Evolutionary conservation across 2,329 filamentous ascomycete genomes (phyloP).

Genomic region (Mycogone perniciosa): DNA sequence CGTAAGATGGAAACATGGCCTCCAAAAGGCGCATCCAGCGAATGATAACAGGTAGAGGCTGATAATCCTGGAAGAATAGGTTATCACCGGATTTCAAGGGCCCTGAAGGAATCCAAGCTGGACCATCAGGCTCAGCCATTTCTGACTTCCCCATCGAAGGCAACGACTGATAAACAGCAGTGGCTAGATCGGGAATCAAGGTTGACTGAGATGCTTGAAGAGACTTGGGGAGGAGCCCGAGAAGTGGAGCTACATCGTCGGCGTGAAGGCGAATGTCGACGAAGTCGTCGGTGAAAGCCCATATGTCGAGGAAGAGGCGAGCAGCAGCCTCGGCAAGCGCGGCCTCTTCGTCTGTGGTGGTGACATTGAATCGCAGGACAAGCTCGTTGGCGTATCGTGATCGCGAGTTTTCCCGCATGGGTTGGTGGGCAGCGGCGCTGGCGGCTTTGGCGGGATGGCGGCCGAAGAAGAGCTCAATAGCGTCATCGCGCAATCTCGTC

Average conservation of each 20-base stretch:
- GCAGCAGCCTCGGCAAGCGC: slow-evolving; percentile 68
- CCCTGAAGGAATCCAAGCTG: slow-evolving; percentile 24
- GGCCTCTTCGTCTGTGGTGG: slow-evolving; percentile 58
- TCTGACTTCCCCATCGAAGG: slow-evolving; percentile 19
- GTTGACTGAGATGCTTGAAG: slow-evolving; percentile 66
- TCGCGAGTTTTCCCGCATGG: slow-evolving; percentile 27
- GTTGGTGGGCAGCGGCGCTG: slow-evolving; percentile 9
- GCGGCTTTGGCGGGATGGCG: slow-evolving; percentile 30
- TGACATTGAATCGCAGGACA: slow-evolving; percentile 84
- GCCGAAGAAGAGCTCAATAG: slow-evolving; percentile 46
- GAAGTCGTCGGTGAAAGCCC: slow-evolving; percentile 75
- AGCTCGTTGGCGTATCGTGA: slow-evolving; percentile 68
- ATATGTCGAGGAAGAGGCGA: slow-evolving; percentile 79
- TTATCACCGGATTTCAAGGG: slow-evolving; percentile 48
- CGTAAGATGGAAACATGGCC: slow-evolving; percentile 81
- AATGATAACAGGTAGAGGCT: slow-evolving; percentile 73
- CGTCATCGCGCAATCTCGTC: slow-evolving; percentile 44
- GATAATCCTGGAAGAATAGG: slow-evolving; percentile 89
- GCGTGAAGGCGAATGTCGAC: slow-evolving; percentile 77
- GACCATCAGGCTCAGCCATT: slow-evolving; percentile 20
- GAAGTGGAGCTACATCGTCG: slow-evolving; percentile 69
- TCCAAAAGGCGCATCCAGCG: slow-evolving; percentile 88
- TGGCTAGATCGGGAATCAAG: slow-evolving; percentile 73
- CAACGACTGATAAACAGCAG: slow-evolving; percentile 59
- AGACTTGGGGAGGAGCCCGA: slow-evolving; percentile 69